Evolutionary conservation across 2,329 filamentous ascomycete genomes (phyloP).

Genomic region (Tolypocladium tropicale): DNA sequence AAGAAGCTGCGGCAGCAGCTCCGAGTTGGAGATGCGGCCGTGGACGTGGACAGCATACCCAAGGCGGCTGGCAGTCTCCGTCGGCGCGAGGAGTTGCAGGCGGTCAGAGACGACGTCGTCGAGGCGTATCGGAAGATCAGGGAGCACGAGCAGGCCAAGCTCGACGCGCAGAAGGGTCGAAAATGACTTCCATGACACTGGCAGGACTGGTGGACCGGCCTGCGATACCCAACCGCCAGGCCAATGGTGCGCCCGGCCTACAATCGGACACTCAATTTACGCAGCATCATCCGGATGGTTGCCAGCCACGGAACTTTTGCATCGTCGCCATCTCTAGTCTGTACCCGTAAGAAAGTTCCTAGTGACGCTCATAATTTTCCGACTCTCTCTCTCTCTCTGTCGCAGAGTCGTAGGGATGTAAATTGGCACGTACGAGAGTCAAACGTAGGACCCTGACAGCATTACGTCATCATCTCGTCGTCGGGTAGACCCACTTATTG

Average conservation of each 20-base stretch:
- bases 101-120: slow-evolving; percentile 22
- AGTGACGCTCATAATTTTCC: too few relatives aligned
- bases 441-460: too few relatives aligned
- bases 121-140: slow-evolving; percentile 28
- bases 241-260: too few relatives aligned
- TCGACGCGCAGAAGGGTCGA: slow-evolving; percentile 7
- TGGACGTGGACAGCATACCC: slow-evolving; percentile 25
- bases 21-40: slow-evolving; percentile 20
- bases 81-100: slow-evolving; percentile 28
- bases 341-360: too few relatives aligned
- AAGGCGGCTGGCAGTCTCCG: slow-evolving; percentile 28
- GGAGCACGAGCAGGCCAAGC: slow-evolving; percentile 26
- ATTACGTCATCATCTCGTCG: not conserved
- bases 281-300: too few relatives aligned
- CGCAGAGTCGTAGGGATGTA: too few relatives aligned
- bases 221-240: not conserved
- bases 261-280: too few relatives aligned
- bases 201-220: too few relatives aligned
- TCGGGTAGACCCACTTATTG: not conserved
- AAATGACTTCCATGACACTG: not conserved
- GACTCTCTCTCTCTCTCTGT: too few relatives aligned
- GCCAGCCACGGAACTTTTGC: too few relatives aligned
- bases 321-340: too few relatives aligned
- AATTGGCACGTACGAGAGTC: too few relatives aligned
- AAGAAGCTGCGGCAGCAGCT: slow-evolving; percentile 28